Percentiles rank a stretch among this genome's conserved stretches.
phyloP scores from a whole-genome alignment of 192 early-diverging fungal species.

The Coemansia sp. region DNA sequence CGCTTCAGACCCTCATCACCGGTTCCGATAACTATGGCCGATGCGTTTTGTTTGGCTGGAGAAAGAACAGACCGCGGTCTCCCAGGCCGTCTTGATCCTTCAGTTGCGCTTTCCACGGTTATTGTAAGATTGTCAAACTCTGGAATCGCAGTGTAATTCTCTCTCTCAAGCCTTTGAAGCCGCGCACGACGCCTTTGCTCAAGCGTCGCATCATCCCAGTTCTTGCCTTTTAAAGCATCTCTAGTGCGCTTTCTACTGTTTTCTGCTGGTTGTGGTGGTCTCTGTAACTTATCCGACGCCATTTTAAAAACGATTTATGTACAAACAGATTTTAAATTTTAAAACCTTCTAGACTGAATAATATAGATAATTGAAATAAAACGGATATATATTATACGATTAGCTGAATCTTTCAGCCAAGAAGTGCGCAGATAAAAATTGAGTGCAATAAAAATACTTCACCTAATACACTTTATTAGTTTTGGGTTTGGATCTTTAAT shows the following conservation, averaged over 20 bases:
- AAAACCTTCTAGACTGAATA: no score
- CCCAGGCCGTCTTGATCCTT: conserved; percentile 4
- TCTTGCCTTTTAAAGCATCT: not conserved
- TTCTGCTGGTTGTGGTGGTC: not conserved
- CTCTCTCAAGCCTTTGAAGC: conserved; percentile 39
- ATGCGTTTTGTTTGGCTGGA: conserved; percentile 15
- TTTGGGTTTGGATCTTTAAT: no score
- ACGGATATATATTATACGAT: no score
- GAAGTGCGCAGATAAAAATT: no score
- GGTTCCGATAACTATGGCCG: conserved; percentile 18
- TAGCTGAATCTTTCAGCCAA: no score
- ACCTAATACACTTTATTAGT: no score
- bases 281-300: not conserved
- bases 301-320: not conserved
- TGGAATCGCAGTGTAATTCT: conserved; percentile 38
- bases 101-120: not conserved
- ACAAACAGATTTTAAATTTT: no score
- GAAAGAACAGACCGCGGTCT: conserved; percentile 14
- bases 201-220: conserved; percentile 47
- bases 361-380: no score
- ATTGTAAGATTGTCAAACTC: conserved; percentile 35
- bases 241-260: not conserved
- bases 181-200: conserved; percentile 38
- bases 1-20: conserved; percentile 30
- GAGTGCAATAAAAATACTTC: no score